Conservation (phyloP, 768 basidiomycete species). For the Rhodosporidiobolus sp. region DNA sequence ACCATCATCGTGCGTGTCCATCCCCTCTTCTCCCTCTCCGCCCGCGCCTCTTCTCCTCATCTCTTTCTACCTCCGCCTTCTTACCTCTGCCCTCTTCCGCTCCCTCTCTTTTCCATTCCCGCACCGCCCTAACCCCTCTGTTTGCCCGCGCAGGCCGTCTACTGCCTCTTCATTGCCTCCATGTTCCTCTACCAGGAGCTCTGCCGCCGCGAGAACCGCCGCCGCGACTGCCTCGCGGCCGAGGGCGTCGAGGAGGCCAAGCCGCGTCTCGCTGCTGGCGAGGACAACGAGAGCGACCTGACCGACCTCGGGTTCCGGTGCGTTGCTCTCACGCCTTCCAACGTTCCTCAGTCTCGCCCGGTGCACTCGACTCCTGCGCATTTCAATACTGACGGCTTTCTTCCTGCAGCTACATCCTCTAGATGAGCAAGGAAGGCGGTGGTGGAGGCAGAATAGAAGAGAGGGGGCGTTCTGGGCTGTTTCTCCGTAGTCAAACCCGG, state of each 20-base stretch:
- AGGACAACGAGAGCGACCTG: conserved; percentile 39
- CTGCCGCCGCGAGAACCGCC: conserved; percentile 39
- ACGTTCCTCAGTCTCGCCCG: no score
- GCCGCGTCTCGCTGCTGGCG: conserved; percentile 22
- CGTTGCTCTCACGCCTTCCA: conserved; percentile 6
- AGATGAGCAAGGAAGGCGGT: no score
- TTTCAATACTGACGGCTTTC: no score
- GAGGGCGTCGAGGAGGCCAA: conserved; percentile 39
- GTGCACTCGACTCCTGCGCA: no score
- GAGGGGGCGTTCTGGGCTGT: no score
- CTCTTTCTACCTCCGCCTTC: not conserved
- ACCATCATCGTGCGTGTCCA: conserved; percentile 23
- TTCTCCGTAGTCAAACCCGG: no score
- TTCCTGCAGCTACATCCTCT: no score
- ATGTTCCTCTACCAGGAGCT: conserved; percentile 35
- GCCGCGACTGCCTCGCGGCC: conserved; percentile 40
- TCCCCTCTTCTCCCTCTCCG: not conserved
- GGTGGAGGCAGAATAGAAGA: no score
- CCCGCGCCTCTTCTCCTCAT: not conserved
- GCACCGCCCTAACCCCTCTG: not conserved
- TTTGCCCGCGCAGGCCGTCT: conserved; percentile 10
- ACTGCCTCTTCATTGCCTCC: conserved; percentile 33
- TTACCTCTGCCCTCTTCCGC: no score
- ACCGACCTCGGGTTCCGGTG: conserved; percentile 43
- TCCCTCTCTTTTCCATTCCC: not conserved